A percentile compares a stretch with the other conserved stretches of the same genome.
Conservation (phyloP, 2,329 filamentous ascomycete genomes). For the Fusarium concolor region DNA sequence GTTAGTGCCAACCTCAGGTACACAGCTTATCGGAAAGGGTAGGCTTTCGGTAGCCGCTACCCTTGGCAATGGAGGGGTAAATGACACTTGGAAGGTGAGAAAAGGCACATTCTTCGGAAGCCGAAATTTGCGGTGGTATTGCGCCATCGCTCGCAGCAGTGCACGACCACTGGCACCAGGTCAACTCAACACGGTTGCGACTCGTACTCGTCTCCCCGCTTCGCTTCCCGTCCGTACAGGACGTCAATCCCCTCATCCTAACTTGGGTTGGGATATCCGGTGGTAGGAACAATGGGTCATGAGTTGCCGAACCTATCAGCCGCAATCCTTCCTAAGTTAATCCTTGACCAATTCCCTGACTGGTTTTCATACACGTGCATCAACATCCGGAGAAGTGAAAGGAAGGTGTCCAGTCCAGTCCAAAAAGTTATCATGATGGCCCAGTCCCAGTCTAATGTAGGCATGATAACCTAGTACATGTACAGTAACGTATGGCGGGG, state of each 20-base stretch:
- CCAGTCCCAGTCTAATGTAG: constrained; percentile 4
- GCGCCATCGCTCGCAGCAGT: constrained; percentile 39
- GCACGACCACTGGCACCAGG: too few relatives aligned
- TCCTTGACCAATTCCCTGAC: constrained; percentile 46
- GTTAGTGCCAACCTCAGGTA: constrained; percentile 25
- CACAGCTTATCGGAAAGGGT: constrained; percentile 27
- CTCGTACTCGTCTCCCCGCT: constrained; percentile 28
- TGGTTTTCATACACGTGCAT: constrained; percentile 46
- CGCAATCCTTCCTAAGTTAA: constrained; percentile 19
- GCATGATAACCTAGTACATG: constrained; percentile 27
- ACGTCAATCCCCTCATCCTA: constrained; percentile 11
- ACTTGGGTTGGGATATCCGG: constrained; percentile 17
- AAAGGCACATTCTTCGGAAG: constrained; percentile 33
- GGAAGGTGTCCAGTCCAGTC: background rate
- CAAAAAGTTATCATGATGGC: constrained; percentile 30
- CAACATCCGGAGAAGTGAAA: constrained; percentile 22
- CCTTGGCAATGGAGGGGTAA: constrained; percentile 40
- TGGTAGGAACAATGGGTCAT: constrained; percentile 22
- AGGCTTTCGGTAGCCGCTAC: constrained; percentile 34
- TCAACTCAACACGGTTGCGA: constrained; percentile 2
- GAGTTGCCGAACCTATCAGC: constrained; percentile 40
- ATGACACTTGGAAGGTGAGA: constrained; percentile 30
- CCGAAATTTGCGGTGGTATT: constrained; percentile 38
- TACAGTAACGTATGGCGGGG: constrained; percentile 32
- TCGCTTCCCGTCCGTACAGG: constrained; percentile 6